Conservation (phyloP, 176 grass and related monocot genomes). For the Lolium perenne region DNA sequence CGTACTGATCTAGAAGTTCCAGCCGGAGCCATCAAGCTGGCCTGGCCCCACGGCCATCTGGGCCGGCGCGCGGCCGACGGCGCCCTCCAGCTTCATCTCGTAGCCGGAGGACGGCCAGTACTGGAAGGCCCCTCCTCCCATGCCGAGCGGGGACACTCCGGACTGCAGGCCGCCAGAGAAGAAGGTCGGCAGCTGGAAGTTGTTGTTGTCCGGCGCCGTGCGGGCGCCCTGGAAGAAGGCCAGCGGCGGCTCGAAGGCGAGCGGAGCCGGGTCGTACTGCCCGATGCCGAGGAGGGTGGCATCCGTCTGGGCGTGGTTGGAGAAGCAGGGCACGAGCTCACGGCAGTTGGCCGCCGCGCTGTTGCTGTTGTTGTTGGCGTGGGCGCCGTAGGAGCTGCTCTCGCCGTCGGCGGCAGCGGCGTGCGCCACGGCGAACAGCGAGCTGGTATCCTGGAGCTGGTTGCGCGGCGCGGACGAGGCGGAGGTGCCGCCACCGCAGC, state of each 20-base stretch:
- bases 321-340: slow-evolving; percentile 99
- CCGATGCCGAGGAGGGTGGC: slow-evolving; percentile 47
- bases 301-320: slow-evolving; percentile 54
- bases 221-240: slow-evolving; percentile 55
- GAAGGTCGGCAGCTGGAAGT: slow-evolving; percentile 59
- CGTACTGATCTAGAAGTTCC: slow-evolving; percentile 43
- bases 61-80: slow-evolving; percentile 16
- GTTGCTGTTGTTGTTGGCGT: slow-evolving; percentile 5
- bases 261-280: slow-evolving; percentile 45
- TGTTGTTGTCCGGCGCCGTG: slow-evolving; percentile 59
- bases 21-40: slow-evolving; percentile 72
- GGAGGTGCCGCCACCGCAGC: slow-evolving; percentile 47
- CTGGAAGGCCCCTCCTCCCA: slow-evolving; percentile 7
- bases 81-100: slow-evolving; percentile 56
- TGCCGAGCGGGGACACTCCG: neutral
- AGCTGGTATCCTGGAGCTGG: slow-evolving; percentile 41
- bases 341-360: slow-evolving; percentile 43
- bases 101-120: slow-evolving; percentile 34
- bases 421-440: slow-evolving; percentile 19
- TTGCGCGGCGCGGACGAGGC: slow-evolving; percentile 58
- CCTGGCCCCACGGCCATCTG: slow-evolving; percentile 58
- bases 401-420: slow-evolving; percentile 30
- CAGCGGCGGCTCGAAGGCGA: slow-evolving; percentile 36
- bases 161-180: slow-evolving; percentile 38
- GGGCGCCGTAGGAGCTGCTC: slow-evolving; percentile 47